Percentiles rank a stretch among this genome's conserved stretches.
phyloP scores from a whole-genome alignment of 306 rosid genomes.

The Alnus rubra region DNA sequence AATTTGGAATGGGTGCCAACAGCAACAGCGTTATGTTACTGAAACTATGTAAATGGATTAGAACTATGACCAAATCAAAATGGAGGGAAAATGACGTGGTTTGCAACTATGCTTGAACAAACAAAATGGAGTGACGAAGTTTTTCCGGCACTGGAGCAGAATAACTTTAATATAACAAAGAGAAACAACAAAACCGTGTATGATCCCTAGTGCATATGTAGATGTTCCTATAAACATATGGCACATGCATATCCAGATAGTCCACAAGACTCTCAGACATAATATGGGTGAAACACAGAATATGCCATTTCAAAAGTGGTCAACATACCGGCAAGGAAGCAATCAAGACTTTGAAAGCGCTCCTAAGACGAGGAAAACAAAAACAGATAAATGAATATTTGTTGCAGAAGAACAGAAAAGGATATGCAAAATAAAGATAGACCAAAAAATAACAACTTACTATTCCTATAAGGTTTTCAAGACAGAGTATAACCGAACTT shows the following conservation, averaged over 20 bases:
- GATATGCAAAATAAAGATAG: neutral
- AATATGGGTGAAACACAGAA: conserved; percentile 20
- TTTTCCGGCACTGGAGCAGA: conserved; percentile 1
- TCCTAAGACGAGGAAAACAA: conserved; percentile 53
- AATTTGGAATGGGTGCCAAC: neutral
- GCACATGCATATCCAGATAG: neutral
- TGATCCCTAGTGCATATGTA: neutral
- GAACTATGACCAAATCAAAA: neutral
- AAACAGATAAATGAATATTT: conserved; percentile 11
- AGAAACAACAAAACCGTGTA: neutral
- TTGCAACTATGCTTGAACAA: neutral
- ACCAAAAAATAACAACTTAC: conserved; percentile 45
- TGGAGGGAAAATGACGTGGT: conserved; percentile 14
- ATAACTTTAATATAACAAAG: neutral
- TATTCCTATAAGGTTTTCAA: conserved; percentile 81
- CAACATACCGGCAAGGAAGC: conserved; percentile 93
- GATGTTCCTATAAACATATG: neutral
- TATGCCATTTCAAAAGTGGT: conserved; percentile 10
- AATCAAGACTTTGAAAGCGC: conserved; percentile 91
- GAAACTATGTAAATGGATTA: conserved; percentile 5
- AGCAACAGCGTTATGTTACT: neutral
- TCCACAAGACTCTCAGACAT: conserved; percentile 14
- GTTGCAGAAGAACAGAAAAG: conserved; percentile 7
- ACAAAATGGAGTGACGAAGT: neutral
- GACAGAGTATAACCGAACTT: conserved; percentile 88